Evolutionary conservation across 768 basidiomycete genomes (phyloP).

Genomic region (Suillus subalutaceus): DNA sequence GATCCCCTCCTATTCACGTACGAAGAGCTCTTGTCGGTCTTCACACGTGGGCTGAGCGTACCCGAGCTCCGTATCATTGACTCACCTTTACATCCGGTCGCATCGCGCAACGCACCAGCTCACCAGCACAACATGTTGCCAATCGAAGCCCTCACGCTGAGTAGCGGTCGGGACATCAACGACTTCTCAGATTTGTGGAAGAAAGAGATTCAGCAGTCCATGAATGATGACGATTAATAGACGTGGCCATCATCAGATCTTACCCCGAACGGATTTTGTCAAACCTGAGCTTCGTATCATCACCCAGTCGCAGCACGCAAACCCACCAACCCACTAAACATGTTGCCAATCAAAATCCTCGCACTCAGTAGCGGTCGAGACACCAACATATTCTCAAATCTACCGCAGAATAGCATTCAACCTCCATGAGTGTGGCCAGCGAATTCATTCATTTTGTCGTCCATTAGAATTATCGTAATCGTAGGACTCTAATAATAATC

Average conservation of each 20-base stretch:
- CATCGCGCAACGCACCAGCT: conserved; percentile 66
- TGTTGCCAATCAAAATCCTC: conserved; percentile 75
- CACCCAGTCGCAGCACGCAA: conserved; percentile 66
- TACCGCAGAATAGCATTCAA: conserved; percentile 60
- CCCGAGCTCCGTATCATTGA: conserved; percentile 69
- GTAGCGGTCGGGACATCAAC: conserved; percentile 68
- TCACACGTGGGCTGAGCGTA: conserved; percentile 18
- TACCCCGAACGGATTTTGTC: conserved; percentile 70
- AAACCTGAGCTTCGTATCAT: conserved; percentile 63
- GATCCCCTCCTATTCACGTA: conserved; percentile 88
- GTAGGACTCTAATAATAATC: neutral
- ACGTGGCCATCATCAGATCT: neutral
- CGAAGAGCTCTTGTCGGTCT: conserved; percentile 61
- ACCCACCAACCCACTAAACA: conserved; percentile 64
- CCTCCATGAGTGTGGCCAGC: conserved; percentile 22
- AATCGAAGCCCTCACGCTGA: conserved; percentile 81
- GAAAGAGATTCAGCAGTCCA: conserved; percentile 48
- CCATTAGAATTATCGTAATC: conserved; percentile 3
- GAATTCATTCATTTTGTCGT: neutral
- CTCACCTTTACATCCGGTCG: conserved; percentile 71
- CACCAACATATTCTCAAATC: conserved; percentile 66
- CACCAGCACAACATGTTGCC: conserved; percentile 92
- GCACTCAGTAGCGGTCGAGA: conserved; percentile 71
- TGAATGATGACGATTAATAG: conserved; percentile 19
- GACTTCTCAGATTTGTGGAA: conserved; percentile 75